Percentiles rank a stretch among this genome's conserved stretches.
phyloP scores from a whole-genome alignment of 768 basidiomycete genomes.

The Mycena albidolilacea region DNA sequence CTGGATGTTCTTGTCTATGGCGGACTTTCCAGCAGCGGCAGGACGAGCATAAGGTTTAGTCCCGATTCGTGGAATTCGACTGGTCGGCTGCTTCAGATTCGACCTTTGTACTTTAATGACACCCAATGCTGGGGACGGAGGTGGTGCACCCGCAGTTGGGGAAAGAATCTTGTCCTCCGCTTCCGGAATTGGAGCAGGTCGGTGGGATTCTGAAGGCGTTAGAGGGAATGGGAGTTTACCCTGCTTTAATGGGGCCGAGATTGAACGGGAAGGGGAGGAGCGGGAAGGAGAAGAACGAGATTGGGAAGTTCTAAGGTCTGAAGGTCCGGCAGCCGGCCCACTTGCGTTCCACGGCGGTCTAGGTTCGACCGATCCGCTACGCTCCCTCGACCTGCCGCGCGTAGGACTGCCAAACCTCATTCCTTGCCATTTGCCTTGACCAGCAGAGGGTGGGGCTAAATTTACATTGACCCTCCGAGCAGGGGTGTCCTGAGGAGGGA shows the following conservation, averaged over 20 bases:
- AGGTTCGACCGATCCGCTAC: conserved; percentile 57
- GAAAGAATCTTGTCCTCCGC: conserved; percentile 15
- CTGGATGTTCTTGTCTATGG: conserved; percentile 26
- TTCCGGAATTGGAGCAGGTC: conserved; percentile 19
- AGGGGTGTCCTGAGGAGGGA: conserved; percentile 56
- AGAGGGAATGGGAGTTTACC: conserved; percentile 39
- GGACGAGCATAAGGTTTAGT: conserved; percentile 72
- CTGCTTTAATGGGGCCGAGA: conserved; percentile 32
- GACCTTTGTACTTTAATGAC: conserved; percentile 54
- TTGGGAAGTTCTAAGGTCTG: conserved; percentile 22
- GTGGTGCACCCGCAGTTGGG: conserved; percentile 18
- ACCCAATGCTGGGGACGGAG: conserved; percentile 43
- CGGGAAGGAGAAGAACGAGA: conserved; percentile 27
- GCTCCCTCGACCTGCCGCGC: conserved; percentile 43
- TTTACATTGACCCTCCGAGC: conserved; percentile 58
- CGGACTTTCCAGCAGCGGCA: conserved; percentile 29
- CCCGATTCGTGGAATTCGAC: conserved; percentile 74
- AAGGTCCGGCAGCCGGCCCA: conserved; percentile 21
- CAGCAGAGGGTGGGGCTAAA: conserved; percentile 53
- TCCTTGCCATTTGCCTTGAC: conserved; percentile 48
- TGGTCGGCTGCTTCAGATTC: conserved; percentile 65
- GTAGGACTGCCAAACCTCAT: conserved; percentile 48
- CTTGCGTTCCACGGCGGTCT: conserved; percentile 39
- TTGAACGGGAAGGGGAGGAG: conserved; percentile 32
- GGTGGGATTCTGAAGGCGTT: conserved; percentile 28